Percentiles rank a stretch among this genome's conserved stretches.
These are phyloP conservation scores for Metschnikowia picachoensis DNA, from an alignment of 805 yeast species.

Conservation along the genomic window DNA sequence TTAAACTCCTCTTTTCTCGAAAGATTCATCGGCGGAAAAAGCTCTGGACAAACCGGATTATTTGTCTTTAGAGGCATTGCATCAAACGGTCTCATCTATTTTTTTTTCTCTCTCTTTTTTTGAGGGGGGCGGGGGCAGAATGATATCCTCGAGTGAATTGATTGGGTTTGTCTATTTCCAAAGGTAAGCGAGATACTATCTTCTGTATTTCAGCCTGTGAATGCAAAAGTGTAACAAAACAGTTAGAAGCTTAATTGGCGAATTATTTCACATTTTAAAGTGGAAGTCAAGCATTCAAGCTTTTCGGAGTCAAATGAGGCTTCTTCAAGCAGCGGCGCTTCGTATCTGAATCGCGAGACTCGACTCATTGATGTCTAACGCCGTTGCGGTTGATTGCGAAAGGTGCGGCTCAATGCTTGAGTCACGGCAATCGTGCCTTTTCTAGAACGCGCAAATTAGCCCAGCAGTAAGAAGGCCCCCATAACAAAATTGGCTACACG, in stretches of 20 bases:
- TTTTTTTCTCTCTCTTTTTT: not conserved
- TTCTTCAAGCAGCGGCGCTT: not conserved
- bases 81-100: not conserved
- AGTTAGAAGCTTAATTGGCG: too few species aligned
- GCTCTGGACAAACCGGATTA: constrained; percentile 33
- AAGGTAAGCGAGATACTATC: too few species aligned
- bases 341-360: not conserved
- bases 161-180: too few species aligned
- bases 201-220: too few species aligned
- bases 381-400: constrained; percentile 3
- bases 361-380: not conserved
- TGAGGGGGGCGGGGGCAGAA: not conserved
- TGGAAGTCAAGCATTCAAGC: too few species aligned
- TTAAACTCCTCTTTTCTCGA: constrained; percentile 24
- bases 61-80: not conserved
- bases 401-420: not conserved
- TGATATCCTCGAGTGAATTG: not conserved
- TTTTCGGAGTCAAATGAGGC: not conserved
- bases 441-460: not conserved
- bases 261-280: too few species aligned
- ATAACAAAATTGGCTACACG: too few species aligned
- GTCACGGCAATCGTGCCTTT: constrained; percentile 2
- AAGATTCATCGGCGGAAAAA: constrained; percentile 33
- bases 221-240: too few species aligned
- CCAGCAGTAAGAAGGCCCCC: not conserved